These are phyloP conservation scores for Ustilago xerochloae DNA, from an alignment of 1,284 basidiomycete genomes.

Conservation along the genomic window DNA sequence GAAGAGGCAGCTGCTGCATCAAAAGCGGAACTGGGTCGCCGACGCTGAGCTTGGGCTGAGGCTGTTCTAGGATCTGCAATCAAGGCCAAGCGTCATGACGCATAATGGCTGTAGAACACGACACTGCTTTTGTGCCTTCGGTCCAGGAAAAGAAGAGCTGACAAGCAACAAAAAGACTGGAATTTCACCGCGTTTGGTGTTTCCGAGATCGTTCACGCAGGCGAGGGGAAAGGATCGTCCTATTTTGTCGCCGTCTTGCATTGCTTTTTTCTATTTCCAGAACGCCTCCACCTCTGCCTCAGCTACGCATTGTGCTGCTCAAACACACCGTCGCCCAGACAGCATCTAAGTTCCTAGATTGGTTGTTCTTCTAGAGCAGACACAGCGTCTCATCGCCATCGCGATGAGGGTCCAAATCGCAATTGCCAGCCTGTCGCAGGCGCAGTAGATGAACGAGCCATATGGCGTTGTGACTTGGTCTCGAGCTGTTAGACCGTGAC, in stretches of 20 bases:
- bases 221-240: conserved; percentile 18
- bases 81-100: conserved; percentile 33
- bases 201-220: background rate
- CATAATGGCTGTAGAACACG: conserved; percentile 15
- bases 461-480: no score
- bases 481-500: background rate
- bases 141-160: background rate
- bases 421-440: no score
- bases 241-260: conserved; percentile 1
- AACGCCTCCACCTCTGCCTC: background rate
- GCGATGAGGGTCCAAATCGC: no score
- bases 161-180: conserved; percentile 7
- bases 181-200: background rate
- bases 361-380: no score
- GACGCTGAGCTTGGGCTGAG: background rate
- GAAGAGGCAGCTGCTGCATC: background rate
- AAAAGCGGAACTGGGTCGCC: conserved; percentile 31
- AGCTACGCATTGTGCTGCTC: background rate
- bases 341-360: no score
- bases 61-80: conserved; percentile 20
- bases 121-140: background rate
- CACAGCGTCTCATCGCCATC: background rate
- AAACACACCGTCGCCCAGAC: no score
- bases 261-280: conserved; percentile 20
- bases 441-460: no score